Base-by-base conservation (phyloP, 805 yeast genomes). In the Wickerhamomyces bovis region DNA sequence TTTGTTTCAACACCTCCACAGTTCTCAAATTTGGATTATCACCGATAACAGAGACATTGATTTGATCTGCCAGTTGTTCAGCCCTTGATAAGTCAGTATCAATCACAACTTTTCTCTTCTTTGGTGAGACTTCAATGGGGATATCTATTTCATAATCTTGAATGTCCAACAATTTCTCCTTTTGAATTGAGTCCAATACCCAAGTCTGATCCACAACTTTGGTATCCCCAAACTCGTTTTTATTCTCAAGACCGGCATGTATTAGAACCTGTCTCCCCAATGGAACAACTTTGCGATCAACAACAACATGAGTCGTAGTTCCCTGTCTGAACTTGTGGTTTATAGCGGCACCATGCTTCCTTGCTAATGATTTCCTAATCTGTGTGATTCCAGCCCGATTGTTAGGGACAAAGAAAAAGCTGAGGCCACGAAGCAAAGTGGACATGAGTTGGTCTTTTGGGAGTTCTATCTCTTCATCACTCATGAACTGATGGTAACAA, bases 11-110 rank as follows among this genome's bases (percentile, higher is more conserved):
- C 0, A 60, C 9, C 6, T 44, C 42, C 6, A 60, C 57, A 1
- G 61, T 53, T 30, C 40, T 43, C 39, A 45, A 28, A 36, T 60
- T 60, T n/a, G 60, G 62, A 40, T 58, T 58, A 15, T 48, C 25
- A 11, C 41, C 43, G 12, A 50, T 45, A 6, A 43, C 46, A 3
- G 46, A 44, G 6, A 28, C 2, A 25, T 50, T 39, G 10, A 49
- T 20, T 7, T 28, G 41, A 5, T 50, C 50, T 23, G 45, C 54
- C n/a, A 48, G 39, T 10, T 15, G 31, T 21, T 46, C 45, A 16
- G 49, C 22, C 39, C 46, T 51, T 16, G 45, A 38, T 6, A 44
- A 31, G 21, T 44, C 42, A 33, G 6, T 13, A 33, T 16, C 36
- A 5, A n/a, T 15, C 12, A 45, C 18, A 22, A 40, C 23, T 7